These are phyloP conservation scores for Fraxinus sp. DNA, from an alignment of 305 asterid species.

Conservation along the genomic window DNA sequence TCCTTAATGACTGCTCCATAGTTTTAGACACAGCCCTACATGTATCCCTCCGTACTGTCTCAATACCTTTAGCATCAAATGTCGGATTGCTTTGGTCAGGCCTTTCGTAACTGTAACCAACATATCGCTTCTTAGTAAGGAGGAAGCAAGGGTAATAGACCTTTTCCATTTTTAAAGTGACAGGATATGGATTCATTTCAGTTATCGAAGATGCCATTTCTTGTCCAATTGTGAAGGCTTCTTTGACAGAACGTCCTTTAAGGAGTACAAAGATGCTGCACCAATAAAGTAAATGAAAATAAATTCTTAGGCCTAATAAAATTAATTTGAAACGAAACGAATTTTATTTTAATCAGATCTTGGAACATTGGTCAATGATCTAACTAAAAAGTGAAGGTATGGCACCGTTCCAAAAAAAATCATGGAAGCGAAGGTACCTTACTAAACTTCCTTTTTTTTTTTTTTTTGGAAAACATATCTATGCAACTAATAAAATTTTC, in stretches of 20 bases:
- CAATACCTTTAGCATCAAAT: constrained; percentile 97
- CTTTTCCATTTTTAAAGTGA: constrained; percentile 90
- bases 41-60: constrained; percentile 93
- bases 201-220: constrained; percentile 90
- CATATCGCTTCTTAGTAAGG: constrained; percentile 94
- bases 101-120: constrained; percentile 92
- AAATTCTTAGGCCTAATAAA: constrained; percentile 27
- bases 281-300: constrained; percentile 17
- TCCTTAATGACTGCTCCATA: constrained; percentile 83
- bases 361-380: constrained; percentile 6
- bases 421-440: not conserved
- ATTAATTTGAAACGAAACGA: constrained; percentile 16
- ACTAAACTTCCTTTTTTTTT: not conserved
- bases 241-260: constrained; percentile 77
- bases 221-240: constrained; percentile 75
- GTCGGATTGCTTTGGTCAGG: constrained; percentile 72
- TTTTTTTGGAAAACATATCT: not conserved
- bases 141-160: constrained; percentile 96
- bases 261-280: constrained; percentile 97
- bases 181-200: constrained; percentile 83
- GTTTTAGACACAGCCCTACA: constrained; percentile 90
- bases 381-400: not conserved
- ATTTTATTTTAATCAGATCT: constrained; percentile 9
- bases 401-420: not conserved
- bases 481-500: not conserved